Base-by-base conservation (phyloP, 2,329 filamentous ascomycete genomes). In the Escovopsis sp. region DNA sequence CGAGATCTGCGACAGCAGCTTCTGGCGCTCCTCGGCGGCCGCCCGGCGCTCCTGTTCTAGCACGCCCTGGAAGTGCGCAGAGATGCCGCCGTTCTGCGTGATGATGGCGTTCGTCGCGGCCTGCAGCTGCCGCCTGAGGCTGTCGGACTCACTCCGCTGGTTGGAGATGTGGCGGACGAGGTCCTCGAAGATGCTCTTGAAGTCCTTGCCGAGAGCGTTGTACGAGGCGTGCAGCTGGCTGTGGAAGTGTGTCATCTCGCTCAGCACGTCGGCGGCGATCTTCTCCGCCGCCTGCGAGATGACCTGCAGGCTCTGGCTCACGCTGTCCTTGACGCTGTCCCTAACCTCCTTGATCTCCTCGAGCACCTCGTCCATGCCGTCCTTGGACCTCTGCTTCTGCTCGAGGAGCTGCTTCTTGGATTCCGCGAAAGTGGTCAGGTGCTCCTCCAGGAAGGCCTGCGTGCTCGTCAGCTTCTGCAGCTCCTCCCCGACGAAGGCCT, bases 301-400 rank as follows among this genome's bases (percentile, higher is more conserved):
- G 26, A 85, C 80, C 53, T 85, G 80, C 36, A 96, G 68, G 8
- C 88, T 89, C 55, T 87, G 80, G 3, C 85, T 85, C 39, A 96
- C 85, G 47, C 82, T 82, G 39, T 75, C 69, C 66, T 95, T 95
- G 41, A 96, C 85, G 42, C 85, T 80, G 58, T 94, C 84, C 19
- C 89, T 77, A 23, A 96, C 70, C n/a, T 75, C 77, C 57, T 88
- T 88, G 58, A 96, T 94, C 57, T 94, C 89, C 53, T 91, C 85
- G 9, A 98, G 70, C 2, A 94, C 81, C n/a, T 75, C 69, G 53
- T 95, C 88, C 84, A 95, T 87, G 44, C 88, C 82, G 39, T 88
- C 78, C 53, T 82, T 85, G 3, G 86, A 82, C 47, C 72, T 68
- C 23, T 72, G 68, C 43, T 79, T 82, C 53, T 83, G 79, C 36